These are phyloP conservation scores for Wallacemonas collosoma DNA, from an alignment of 208 protist genomes.

Conservation along the genomic window DNA sequence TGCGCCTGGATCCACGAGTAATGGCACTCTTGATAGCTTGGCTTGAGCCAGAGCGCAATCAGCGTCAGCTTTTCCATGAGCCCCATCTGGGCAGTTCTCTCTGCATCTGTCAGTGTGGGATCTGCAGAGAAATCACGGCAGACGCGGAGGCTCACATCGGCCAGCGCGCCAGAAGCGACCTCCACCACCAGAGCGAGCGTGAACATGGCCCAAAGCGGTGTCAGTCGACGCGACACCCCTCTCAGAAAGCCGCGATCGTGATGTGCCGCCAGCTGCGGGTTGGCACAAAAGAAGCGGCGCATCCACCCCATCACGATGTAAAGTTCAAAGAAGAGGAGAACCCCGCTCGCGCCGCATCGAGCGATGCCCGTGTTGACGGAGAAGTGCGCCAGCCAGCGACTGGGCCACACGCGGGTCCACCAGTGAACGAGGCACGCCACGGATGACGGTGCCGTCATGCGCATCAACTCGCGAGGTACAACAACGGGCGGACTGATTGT, in stretches of 20 bases:
- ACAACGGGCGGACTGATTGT: slow-evolving; percentile 31
- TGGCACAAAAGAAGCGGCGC: slow-evolving; percentile 5
- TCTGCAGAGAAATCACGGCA: slow-evolving; percentile 46
- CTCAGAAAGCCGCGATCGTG: slow-evolving; percentile 9
- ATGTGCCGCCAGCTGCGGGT: slow-evolving; percentile 4
- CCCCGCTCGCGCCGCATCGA: slow-evolving; percentile 39
- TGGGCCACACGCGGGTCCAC: slow-evolving; percentile 47
- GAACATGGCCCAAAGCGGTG: slow-evolving; percentile 25
- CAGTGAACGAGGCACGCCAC: slow-evolving; percentile 22
- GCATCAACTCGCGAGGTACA: slow-evolving; percentile 32
- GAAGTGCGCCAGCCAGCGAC: slow-evolving; percentile 63
- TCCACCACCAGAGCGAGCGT: slow-evolving; percentile 43
- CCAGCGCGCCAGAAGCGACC: slow-evolving; percentile 31
- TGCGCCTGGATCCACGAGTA: slow-evolving; percentile 75
- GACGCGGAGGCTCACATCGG: slow-evolving; percentile 33
- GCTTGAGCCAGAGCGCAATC: slow-evolving; percentile 51
- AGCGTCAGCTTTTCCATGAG: slow-evolving; percentile 55
- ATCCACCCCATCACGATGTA: slow-evolving; percentile 22
- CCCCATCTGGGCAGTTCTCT: slow-evolving; percentile 63
- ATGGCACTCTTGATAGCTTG: slow-evolving; percentile 56
- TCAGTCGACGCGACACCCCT: slow-evolving; percentile 13
- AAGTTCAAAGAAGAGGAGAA: slow-evolving; percentile 52
- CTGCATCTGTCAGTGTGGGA: slow-evolving; percentile 38
- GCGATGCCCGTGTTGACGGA: slow-evolving; percentile 56
- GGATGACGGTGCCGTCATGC: slow-evolving; percentile 3